A percentile compares a stretch with the other conserved stretches of the same genome.
Conservation (phyloP, 805 yeast genomes). For the Spathaspora girioi region DNA sequence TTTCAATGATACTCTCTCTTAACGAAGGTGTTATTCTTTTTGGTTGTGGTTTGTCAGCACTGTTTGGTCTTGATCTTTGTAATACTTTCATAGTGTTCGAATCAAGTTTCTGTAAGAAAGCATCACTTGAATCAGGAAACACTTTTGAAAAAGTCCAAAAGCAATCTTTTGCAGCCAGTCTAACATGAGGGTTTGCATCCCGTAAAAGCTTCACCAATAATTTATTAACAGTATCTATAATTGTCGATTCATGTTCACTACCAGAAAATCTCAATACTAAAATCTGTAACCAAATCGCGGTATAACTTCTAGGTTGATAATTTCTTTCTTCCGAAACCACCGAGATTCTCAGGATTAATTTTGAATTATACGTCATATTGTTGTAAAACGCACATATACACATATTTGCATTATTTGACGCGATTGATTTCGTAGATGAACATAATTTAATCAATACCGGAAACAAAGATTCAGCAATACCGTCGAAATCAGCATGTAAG, state of each 20-base stretch:
- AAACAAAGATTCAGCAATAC: conserved; percentile 46
- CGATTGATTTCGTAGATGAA: conserved; percentile 59
- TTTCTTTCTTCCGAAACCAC: conserved; percentile 64
- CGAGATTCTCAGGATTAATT: conserved; percentile 48
- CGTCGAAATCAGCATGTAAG: conserved; percentile 40
- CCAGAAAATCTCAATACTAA: conserved; percentile 49
- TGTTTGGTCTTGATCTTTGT: conserved; percentile 52
- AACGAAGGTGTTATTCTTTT: conserved; percentile 33
- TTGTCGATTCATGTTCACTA: conserved; percentile 22
- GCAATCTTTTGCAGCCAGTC: conserved; percentile 69
- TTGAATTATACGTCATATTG: conserved; percentile 50
- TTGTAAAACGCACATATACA: conserved; percentile 54
- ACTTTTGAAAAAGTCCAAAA: conserved; percentile 65
- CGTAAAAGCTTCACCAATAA: conserved; percentile 57
- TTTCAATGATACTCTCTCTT: conserved; percentile 44
- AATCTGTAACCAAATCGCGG: conserved; percentile 69
- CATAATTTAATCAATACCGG: conserved; percentile 51
- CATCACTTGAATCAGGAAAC: conserved; percentile 52
- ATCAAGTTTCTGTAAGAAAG: conserved; percentile 38
- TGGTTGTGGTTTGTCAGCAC: neutral
- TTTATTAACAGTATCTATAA: conserved; percentile 44
- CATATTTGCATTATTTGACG: conserved; percentile 55
- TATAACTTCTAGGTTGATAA: conserved; percentile 63
- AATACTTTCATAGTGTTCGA: conserved; percentile 51
- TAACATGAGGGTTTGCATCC: conserved; percentile 78